A percentile compares a stretch with the other conserved stretches of the same genome.
Evolutionary conservation across 2,329 filamentous ascomycete genomes (phyloP).

Genomic region (Chrysoporthe deuterocubensis): DNA sequence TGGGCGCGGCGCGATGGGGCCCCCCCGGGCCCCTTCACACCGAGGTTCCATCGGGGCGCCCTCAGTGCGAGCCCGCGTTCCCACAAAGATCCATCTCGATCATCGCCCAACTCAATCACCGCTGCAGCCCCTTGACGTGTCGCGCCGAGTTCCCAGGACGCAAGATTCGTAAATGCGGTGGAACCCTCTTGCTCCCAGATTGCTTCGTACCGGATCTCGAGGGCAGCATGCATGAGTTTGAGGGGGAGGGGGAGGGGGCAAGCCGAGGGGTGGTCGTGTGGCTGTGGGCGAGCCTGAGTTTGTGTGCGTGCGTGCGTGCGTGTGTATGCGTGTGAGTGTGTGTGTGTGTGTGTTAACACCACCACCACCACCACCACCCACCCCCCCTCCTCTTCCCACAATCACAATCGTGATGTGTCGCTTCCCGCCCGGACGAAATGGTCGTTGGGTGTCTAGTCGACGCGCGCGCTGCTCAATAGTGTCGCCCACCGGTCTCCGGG

Average conservation of each 20-base stretch:
- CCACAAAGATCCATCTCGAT: conserved; percentile 3
- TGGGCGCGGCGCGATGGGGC: too few species aligned
- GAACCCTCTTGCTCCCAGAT: conserved; percentile 5
- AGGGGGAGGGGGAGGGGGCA: too few species aligned
- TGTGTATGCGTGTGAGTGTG: too few species aligned
- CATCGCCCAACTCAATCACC: background rate
- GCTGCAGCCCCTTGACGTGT: background rate
- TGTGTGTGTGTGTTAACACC: too few species aligned
- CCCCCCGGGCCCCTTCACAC: background rate
- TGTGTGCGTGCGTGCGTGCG: too few species aligned
- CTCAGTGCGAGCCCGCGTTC: background rate
- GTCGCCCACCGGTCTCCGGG: conserved; percentile 5
- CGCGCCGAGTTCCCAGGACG: background rate
- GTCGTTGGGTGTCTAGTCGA: background rate
- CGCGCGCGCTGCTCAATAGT: conserved; percentile 4
- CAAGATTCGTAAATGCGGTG: conserved; percentile 12
- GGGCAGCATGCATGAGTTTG: too few species aligned
- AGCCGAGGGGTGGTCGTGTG: too few species aligned
- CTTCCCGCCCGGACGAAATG: background rate
- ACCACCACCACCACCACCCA: background rate
- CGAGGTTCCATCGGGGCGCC: conserved; percentile 9
- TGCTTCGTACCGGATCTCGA: background rate
- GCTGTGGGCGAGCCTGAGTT: too few species aligned
- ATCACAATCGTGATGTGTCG: too few species aligned
- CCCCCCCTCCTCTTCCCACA: background rate